A percentile compares a stretch with the other conserved stretches of the same genome.
Evolutionary conservation across 495 filamentous ascomycete genomes (phyloP).

Genomic region (Xylaria longipes): DNA sequence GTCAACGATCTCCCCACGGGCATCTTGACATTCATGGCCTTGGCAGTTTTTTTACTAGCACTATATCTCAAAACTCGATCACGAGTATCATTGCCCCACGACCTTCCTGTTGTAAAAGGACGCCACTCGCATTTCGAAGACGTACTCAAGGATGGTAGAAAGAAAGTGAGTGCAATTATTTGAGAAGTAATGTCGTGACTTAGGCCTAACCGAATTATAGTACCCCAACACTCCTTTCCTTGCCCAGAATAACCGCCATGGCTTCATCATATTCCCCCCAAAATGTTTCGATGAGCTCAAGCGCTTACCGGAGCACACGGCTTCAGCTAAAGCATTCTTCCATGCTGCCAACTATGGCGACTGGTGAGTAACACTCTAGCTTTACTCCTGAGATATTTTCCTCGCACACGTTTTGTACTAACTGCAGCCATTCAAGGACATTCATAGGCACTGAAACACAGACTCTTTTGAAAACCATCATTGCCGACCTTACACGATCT

Average conservation of each 20-base stretch:
- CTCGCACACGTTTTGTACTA: too few relatives aligned
- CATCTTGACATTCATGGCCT: too few relatives aligned
- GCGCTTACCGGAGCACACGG: constrained; percentile 7
- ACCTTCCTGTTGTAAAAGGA: background rate
- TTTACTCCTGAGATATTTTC: too few relatives aligned
- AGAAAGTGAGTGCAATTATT: background rate
- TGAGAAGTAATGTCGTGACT: background rate
- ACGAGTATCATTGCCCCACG: background rate
- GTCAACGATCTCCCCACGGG: too few relatives aligned
- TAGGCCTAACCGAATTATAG: background rate
- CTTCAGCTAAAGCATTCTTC: background rate
- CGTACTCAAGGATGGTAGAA: too few relatives aligned
- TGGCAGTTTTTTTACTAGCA: too few relatives aligned
- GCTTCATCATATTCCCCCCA: constrained; percentile 10
- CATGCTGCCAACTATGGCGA: background rate
- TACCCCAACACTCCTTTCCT: background rate
- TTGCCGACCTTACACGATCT: constrained; percentile 1
- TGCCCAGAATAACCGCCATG: background rate
- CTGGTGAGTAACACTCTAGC: too few relatives aligned
- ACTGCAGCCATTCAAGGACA: too few relatives aligned
- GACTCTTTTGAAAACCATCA: background rate
- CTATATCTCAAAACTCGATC: too few relatives aligned
- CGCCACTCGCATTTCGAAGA: background rate
- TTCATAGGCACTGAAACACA: constrained; percentile 7
- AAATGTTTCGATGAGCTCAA: constrained; percentile 3